Conservation (phyloP, 2,329 filamentous ascomycete genomes). For the Ramichloridium luteum region DNA sequence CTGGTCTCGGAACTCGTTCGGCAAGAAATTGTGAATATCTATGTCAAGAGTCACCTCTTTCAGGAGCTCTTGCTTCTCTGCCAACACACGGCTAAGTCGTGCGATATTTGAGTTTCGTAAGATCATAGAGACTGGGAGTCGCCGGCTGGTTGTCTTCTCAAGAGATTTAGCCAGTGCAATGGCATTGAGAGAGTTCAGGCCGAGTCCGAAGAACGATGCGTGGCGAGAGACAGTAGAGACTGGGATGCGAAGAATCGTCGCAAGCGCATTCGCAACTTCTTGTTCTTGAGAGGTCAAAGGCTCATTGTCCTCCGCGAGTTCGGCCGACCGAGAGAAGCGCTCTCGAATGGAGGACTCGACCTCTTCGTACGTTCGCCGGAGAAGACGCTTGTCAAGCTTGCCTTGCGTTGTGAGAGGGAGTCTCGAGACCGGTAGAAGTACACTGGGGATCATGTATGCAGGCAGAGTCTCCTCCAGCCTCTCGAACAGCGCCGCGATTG, state of each 20-base stretch:
- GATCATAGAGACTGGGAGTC: constrained; percentile 55
- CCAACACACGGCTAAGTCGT: constrained; percentile 33
- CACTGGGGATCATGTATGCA: constrained; percentile 66
- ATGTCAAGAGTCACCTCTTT: neutral
- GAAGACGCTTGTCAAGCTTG: constrained; percentile 53
- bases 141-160: constrained; percentile 33
- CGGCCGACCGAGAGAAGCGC: constrained; percentile 22
- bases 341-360: constrained; percentile 39
- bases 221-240: constrained; percentile 43
- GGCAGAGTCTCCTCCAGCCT: constrained; percentile 48
- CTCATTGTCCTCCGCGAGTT: constrained; percentile 24
- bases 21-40: constrained; percentile 2
- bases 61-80: neutral
- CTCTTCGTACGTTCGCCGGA: constrained; percentile 38
- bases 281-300: constrained; percentile 46
- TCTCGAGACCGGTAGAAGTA: constrained; percentile 54
- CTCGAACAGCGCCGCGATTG: constrained; percentile 37
- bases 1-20: neutral
- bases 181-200: constrained; percentile 72
- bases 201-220: constrained; percentile 65
- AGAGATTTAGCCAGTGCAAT: constrained; percentile 56
- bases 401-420: constrained; percentile 64
- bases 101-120: constrained; percentile 54
- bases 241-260: constrained; percentile 37
- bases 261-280: constrained; percentile 43